These are phyloP conservation scores for Apophysomyces trapeziformis DNA, from an alignment of 371 early-diverging fungal genomes.

Conservation along the genomic window DNA sequence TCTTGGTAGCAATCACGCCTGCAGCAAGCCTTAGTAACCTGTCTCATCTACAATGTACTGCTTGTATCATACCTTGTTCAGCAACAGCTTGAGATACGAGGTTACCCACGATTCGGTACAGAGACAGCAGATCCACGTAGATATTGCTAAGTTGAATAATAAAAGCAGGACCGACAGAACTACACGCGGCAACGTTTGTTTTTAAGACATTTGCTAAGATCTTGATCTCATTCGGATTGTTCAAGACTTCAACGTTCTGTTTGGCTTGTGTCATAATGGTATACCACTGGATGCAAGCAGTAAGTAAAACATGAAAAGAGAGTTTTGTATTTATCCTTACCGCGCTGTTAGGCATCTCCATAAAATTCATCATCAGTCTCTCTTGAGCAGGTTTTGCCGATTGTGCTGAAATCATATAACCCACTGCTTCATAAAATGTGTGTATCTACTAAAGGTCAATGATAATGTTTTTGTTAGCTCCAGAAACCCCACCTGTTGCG, in stretches of 20 bases:
- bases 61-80: constrained; percentile 60
- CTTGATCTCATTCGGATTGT: constrained; percentile 84
- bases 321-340: constrained; percentile 47
- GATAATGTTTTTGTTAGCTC: background rate
- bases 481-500: constrained; percentile 75
- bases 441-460: constrained; percentile 63
- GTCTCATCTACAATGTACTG: background rate
- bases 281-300: constrained; percentile 73
- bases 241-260: constrained; percentile 71
- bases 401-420: constrained; percentile 94
- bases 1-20: constrained; percentile 79
- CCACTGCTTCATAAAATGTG: constrained; percentile 97
- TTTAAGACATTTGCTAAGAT: constrained; percentile 91
- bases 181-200: constrained; percentile 92
- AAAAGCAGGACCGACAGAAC: constrained; percentile 85
- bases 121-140: constrained; percentile 86
- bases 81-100: constrained; percentile 83
- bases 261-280: constrained; percentile 75
- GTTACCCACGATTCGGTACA: constrained; percentile 88
- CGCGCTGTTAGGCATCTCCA: constrained; percentile 87
- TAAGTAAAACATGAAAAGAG: constrained; percentile 21
- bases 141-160: constrained; percentile 84
- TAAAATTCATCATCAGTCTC: constrained; percentile 79
- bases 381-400: constrained; percentile 73
- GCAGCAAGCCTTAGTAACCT: constrained; percentile 3